Percentiles rank a stretch among this genome's conserved stretches.
These are phyloP conservation scores for Tanacetum coccineum DNA, from an alignment of 129 eudicot genomes.

Conservation along the genomic window DNA sequence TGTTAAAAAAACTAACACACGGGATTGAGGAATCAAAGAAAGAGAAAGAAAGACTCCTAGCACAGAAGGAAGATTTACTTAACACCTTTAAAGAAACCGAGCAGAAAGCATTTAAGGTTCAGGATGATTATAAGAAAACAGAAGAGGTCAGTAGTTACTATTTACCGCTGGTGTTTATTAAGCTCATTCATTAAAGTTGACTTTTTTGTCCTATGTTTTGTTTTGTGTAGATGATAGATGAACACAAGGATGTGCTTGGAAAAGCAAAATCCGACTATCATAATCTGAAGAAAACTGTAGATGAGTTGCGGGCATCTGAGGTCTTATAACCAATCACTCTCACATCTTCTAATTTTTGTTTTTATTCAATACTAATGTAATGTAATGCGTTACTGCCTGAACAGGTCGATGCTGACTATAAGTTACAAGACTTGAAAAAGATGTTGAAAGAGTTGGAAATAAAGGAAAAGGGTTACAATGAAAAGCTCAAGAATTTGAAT, in stretches of 20 bases:
- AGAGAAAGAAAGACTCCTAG: conserved; percentile 61
- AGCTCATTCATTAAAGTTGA: not conserved
- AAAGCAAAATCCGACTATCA: conserved; percentile 84
- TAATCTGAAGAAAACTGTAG: conserved; percentile 63
- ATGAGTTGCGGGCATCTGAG: conserved; percentile 86
- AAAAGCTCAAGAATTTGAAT: conserved; percentile 69
- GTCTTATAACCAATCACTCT: conserved; percentile 26
- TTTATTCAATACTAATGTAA: not conserved
- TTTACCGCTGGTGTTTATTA: not conserved
- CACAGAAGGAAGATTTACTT: conserved; percentile 54
- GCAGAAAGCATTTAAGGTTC: conserved; percentile 75
- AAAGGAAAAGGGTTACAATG: conserved; percentile 77
- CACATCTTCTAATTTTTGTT: not conserved
- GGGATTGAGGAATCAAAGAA: conserved; percentile 79
- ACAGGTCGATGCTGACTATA: conserved; percentile 96
- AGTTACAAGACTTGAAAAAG: conserved; percentile 85
- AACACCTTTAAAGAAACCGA: conserved; percentile 71
- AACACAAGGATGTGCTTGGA: conserved; percentile 74
- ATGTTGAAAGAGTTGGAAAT: conserved; percentile 69
- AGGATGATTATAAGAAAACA: conserved; percentile 75
- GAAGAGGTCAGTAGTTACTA: conserved; percentile 51
- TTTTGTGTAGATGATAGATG: conserved; percentile 55
- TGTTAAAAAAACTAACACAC: conserved; percentile 63
- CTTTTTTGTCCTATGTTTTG: not conserved
- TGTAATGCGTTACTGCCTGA: conserved; percentile 1